These are phyloP conservation scores for Porcisia hertigi DNA, from an alignment of 208 protist species.

Conservation along the genomic window DNA sequence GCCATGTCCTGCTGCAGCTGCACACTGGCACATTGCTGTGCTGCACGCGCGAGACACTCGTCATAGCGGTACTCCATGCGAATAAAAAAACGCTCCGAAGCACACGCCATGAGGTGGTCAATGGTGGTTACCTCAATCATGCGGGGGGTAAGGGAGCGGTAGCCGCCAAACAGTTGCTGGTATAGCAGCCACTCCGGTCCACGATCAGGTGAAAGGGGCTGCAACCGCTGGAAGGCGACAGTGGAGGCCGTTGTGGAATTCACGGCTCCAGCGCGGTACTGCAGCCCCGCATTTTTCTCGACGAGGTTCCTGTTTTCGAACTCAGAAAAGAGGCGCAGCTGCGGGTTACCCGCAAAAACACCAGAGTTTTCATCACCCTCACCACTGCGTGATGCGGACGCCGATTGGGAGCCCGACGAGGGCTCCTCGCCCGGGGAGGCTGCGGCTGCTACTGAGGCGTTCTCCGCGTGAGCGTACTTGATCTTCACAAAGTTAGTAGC, in stretches of 20 bases:
- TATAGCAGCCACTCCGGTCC: slow-evolving; percentile 87
- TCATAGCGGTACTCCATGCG: slow-evolving; percentile 80
- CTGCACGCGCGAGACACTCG: slow-evolving; percentile 58
- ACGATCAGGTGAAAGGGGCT: slow-evolving; percentile 85
- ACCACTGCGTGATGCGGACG: not conserved
- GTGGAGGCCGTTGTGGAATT: slow-evolving; percentile 76
- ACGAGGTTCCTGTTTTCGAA: slow-evolving; percentile 34
- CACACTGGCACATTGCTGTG: slow-evolving; percentile 59
- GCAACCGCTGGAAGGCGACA: slow-evolving; percentile 72
- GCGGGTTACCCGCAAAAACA: slow-evolving; percentile 49
- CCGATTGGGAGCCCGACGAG: not conserved
- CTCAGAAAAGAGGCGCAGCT: slow-evolving; percentile 64
- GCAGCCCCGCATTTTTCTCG: slow-evolving; percentile 33
- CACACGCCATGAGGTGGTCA: slow-evolving; percentile 78
- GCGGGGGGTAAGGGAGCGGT: slow-evolving; percentile 74
- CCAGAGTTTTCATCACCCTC: not conserved
- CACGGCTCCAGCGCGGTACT: slow-evolving; percentile 52
- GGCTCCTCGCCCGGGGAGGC: not conserved
- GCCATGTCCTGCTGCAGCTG: slow-evolving; percentile 72
- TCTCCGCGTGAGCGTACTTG: slow-evolving; percentile 56
- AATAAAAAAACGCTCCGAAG: slow-evolving; percentile 78
- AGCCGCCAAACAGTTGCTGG: slow-evolving; percentile 73
- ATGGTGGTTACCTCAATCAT: slow-evolving; percentile 84
- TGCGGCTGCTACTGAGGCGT: not conserved
- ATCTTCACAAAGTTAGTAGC: slow-evolving; percentile 79